Percentiles rank a stretch among this genome's conserved stretches.
phyloP scores from a whole-genome alignment of 768 basidiomycete species.

The Mycena chlorophos region DNA sequence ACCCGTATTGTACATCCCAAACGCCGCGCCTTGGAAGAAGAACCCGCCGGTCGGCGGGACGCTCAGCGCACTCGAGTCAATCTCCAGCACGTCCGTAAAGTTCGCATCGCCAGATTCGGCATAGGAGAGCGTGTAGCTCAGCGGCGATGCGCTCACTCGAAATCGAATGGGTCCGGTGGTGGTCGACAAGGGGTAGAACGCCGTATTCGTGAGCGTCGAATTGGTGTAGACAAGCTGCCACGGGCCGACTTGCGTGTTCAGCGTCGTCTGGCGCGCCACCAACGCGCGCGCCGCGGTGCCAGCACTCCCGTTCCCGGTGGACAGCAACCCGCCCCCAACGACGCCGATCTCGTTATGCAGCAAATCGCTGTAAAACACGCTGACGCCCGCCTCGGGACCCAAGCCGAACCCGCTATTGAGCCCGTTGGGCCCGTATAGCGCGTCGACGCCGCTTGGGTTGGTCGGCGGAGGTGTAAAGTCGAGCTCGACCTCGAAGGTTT shows the following conservation, averaged over 20 bases:
- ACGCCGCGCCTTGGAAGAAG: slow-evolving; percentile 40
- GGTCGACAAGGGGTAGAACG: background rate
- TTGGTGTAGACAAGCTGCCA: slow-evolving; percentile 35
- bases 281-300: slow-evolving; percentile 8
- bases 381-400: slow-evolving; percentile 37
- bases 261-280: slow-evolving; percentile 30
- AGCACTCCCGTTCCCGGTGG: slow-evolving; percentile 17
- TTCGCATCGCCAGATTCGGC: slow-evolving; percentile 31
- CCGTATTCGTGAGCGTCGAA: slow-evolving; percentile 21
- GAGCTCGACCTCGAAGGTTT: slow-evolving; percentile 37
- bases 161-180: background rate
- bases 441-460: slow-evolving; percentile 25
- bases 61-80: slow-evolving; percentile 36
- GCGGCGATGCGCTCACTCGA: slow-evolving; percentile 24
- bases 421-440: background rate
- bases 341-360: slow-evolving; percentile 42
- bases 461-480: slow-evolving; percentile 30
- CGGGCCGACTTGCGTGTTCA: slow-evolving; percentile 37
- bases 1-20: slow-evolving; percentile 41
- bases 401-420: background rate
- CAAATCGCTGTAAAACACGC: slow-evolving; percentile 36
- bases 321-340: slow-evolving; percentile 25
- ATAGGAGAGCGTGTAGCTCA: slow-evolving; percentile 35
- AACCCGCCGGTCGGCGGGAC: slow-evolving; percentile 33
- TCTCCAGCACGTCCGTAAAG: slow-evolving; percentile 28